Evolutionary conservation across 2,329 filamentous ascomycete genomes (phyloP).

Genomic region (Aspergillus sp.): DNA sequence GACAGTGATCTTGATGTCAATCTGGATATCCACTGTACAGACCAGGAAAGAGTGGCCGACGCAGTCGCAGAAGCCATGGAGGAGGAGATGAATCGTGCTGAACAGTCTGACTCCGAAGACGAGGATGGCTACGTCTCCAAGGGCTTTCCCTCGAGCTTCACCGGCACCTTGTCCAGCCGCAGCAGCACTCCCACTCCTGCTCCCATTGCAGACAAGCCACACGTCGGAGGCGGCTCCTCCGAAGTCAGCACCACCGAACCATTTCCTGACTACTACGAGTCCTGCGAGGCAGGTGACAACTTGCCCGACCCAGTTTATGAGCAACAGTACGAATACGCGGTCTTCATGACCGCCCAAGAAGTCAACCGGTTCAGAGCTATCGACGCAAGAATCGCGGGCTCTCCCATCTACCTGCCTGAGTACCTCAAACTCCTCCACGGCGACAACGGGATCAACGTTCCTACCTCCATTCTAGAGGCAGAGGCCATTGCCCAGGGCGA

Average conservation of each 20-base stretch:
- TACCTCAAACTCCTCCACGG: neutral
- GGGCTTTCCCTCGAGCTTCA: too few relatives aligned
- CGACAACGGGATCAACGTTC: neutral
- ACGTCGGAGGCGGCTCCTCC: neutral
- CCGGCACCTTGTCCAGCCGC: too few relatives aligned
- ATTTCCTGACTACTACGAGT: slow-evolving; percentile 27
- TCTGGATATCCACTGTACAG: neutral
- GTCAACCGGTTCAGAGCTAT: slow-evolving; percentile 15
- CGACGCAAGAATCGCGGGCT: slow-evolving; percentile 6
- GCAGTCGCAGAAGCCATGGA: neutral
- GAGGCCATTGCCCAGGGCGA: neutral
- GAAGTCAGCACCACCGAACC: slow-evolving; percentile 15
- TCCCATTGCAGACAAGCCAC: neutral
- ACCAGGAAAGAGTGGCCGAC: neutral
- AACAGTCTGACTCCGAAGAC: neutral
- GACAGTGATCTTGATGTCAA: neutral
- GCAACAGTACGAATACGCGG: slow-evolving; percentile 21
- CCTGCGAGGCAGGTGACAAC: slow-evolving; percentile 6
- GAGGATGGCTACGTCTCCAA: too few relatives aligned
- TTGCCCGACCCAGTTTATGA: slow-evolving; percentile 12
- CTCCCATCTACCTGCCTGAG: neutral
- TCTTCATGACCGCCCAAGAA: slow-evolving; percentile 22
- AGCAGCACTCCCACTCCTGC: neutral
- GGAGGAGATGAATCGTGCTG: neutral
- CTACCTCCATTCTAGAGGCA: neutral